Evolutionary conservation across 2,329 filamentous ascomycete genomes (phyloP), one percentile per base, ranked within the genome.

Genomic region (Beauveria varroae): DNA sequence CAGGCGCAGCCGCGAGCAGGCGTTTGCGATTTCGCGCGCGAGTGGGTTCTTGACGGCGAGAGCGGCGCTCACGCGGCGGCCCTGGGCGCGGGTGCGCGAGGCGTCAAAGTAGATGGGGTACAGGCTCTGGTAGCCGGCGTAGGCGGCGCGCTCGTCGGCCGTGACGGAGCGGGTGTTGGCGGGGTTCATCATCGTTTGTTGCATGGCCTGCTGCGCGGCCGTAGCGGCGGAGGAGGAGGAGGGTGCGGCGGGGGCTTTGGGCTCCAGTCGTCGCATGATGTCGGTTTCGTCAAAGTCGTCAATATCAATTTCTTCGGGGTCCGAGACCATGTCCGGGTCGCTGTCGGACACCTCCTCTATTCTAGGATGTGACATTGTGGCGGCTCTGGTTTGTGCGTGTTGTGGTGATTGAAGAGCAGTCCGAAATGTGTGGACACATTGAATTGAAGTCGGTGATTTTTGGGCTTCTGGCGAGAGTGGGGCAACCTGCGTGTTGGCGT

Each of bases 31-130:
- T 70, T 95, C 91, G 69, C 90, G 85, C 8, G 95, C 95, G 47
- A 99, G 82, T 30, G 95, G 95, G 77, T 93, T 96, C 62, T 80
- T 72, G 5, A 97, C 90, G 1, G 92, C 93, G 7, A 91, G 81
- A 56, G 84, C 78, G 57, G 81, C 76, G 56, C 85, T 78, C 9
- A 98, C 93, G 68, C 93, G 88, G 18, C 95, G 86, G 43, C 95
- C 95, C 69, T 96, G 83, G 62, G 87, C 86, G 62, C 93, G 86
- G 47, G 85, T 84, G 56, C 90, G 86, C 26, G 80, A 79, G 65
- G 82, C 83, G 80, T 97, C 93, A 71, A 99, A 99, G 82, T 99
- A 99, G 63, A 98, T 79, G 0, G 95, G 93, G 78, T 99, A 99
- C 28, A 99, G 81, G 75, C 91, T 93, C 74, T 95, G 89, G 79